These are phyloP conservation scores for Xenoacremonium recifei DNA, from an alignment of 2,329 filamentous ascomycete genomes.

Conservation along the genomic window DNA sequence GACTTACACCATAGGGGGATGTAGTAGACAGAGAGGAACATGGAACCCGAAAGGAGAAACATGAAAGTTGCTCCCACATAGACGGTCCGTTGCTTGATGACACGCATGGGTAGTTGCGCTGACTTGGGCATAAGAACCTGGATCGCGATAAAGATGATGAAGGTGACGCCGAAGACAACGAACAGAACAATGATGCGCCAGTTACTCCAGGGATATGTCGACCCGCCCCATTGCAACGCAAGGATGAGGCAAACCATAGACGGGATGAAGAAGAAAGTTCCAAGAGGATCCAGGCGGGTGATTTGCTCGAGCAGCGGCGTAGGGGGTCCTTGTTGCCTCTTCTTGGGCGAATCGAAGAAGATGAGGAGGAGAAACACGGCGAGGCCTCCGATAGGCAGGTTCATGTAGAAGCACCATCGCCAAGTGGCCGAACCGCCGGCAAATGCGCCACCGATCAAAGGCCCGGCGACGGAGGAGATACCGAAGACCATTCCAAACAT, in stretches of 20 bases:
- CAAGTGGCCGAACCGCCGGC: conserved; percentile 47
- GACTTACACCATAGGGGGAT: conserved; percentile 54
- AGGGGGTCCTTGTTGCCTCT: conserved; percentile 25
- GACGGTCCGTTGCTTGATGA: conserved; percentile 57
- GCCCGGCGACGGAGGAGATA: conserved; percentile 52
- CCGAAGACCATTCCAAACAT: conserved; percentile 56
- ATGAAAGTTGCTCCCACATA: conserved; percentile 45
- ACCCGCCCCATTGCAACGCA: conserved; percentile 63
- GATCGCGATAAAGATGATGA: conserved; percentile 47
- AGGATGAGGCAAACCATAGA: conserved; percentile 59
- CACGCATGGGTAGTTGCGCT: conserved; percentile 54
- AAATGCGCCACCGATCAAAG: conserved; percentile 54
- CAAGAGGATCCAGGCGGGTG: conserved; percentile 55
- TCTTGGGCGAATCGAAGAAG: conserved; percentile 44
- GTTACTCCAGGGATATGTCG: conserved; percentile 49
- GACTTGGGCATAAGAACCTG: conserved; percentile 54
- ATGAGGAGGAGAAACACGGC: conserved; percentile 48
- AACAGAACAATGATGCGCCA: conserved; percentile 56
- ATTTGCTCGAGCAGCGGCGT: conserved; percentile 41
- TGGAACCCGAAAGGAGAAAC: conserved; percentile 46
- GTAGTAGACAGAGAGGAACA: conserved; percentile 56
- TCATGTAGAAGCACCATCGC: conserved; percentile 61
- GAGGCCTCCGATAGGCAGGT: conserved; percentile 54
- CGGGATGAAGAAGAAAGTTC: conserved; percentile 59
- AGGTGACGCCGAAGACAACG: conserved; percentile 45